Base-by-base conservation (phyloP, 1,284 basidiomycete species). In the Papiliotrema flavescens region DNA sequence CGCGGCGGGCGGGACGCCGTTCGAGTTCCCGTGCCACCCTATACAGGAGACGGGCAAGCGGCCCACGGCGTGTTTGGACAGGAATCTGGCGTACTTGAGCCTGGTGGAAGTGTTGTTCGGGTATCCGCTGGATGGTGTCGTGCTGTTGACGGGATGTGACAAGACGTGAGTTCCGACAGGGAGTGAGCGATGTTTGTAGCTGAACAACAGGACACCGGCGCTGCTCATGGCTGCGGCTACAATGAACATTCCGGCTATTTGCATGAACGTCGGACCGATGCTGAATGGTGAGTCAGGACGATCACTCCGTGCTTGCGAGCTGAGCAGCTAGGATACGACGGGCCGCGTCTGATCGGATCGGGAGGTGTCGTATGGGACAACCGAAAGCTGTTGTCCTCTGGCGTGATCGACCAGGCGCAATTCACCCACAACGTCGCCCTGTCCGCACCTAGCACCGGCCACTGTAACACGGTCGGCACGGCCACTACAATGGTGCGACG, bases 401-500 rank as follows among this genome's bases (percentile, higher is more conserved):
- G 69, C 19, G 63, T 70, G 51, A 73, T 76, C 58, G 67, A 59
- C 43, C 68, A 71, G 35, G 58, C 63, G 23, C 59, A 74, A 57
- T 71, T 76, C 56, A 59, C 72, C 45, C 65, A 62, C 52, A 56
- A 71, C 49, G 66, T 75, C 20, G 70, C 65, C 24, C 57, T 69
- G 5, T 72, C 71, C 3, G 74, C 73, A 1, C 71, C 71, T 19
- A 51, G 57, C 41, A 59, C 63, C 13, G 71, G 74, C 2, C 73
- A 75, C 60, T 76, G 75, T 58, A 76, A 76, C 59, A 76, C 75
- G 13, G 71, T 76, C 65, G 75, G 75, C 26, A 73, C 71, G 2
- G 67, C 67, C 20, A 63, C 57, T 61, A 92, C 90, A 1, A 92
- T 93, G 90, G 34, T 37, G 19, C 22, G 36, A 20, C 4, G n/a